Conservation (phyloP, 176 grass and related monocot species). For the Hsuehochloa calcarea region DNA sequence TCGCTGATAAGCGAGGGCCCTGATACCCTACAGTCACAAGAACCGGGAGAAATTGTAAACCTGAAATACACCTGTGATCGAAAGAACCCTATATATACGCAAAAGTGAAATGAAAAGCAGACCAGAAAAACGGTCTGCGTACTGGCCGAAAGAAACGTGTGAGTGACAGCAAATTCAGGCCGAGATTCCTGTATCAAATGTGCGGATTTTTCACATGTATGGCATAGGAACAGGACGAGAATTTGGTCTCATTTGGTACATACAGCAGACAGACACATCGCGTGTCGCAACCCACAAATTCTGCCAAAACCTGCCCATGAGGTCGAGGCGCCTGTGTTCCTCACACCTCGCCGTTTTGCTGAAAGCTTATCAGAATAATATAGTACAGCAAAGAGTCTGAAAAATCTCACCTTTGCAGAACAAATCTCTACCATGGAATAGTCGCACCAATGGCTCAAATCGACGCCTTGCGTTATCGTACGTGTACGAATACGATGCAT, state of each 20-base stretch:
- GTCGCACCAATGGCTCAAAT: too few relatives aligned
- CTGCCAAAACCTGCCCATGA: neutral
- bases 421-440: neutral
- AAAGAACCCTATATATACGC: neutral
- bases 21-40: conserved; percentile 1
- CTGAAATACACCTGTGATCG: neutral
- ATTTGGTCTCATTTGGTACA: neutral
- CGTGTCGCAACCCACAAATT: neutral
- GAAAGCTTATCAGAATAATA: conserved; percentile 5
- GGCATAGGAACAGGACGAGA: neutral
- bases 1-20: conserved; percentile 35
- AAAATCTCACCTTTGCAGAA: neutral
- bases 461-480: neutral
- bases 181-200: neutral
- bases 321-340: neutral
- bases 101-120: neutral
- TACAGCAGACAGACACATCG: neutral
- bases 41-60: neutral
- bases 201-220: neutral
- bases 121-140: neutral
- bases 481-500: neutral
- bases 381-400: neutral
- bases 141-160: neutral
- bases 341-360: neutral
- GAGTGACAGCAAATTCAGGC: neutral